Percentiles rank a stretch among this genome's conserved stretches.
These are phyloP conservation scores for Orbilia blumenaviensis DNA, from an alignment of 2,329 filamentous ascomycete species.

Conservation along the genomic window DNA sequence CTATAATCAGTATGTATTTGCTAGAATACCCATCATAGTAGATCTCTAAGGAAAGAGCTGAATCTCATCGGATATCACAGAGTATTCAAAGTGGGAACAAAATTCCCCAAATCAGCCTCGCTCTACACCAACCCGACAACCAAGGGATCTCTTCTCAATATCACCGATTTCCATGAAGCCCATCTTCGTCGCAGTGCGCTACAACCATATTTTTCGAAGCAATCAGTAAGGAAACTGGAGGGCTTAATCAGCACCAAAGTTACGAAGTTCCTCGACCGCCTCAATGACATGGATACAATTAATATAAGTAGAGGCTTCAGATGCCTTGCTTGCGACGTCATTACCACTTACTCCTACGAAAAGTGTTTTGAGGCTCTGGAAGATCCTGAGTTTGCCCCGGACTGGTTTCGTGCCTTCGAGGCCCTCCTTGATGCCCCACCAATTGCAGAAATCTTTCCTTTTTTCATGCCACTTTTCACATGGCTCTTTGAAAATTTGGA, in stretches of 20 bases:
- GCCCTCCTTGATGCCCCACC: not conserved
- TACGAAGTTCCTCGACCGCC: conserved; percentile 14
- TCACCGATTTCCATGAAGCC: conserved; percentile 4
- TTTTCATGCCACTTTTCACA: not conserved
- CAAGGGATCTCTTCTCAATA: not conserved
- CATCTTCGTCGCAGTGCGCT: conserved; percentile 27
- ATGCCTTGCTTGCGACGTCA: conserved; percentile 27
- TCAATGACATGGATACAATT: not conserved
- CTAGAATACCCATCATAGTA: not conserved
- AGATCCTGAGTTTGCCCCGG: conserved; percentile 2
- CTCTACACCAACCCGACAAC: not conserved
- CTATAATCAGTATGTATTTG: conserved; percentile 54
- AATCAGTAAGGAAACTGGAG: conserved; percentile 35
- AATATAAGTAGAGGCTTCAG: conserved; percentile 24
- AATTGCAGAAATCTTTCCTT: not conserved
- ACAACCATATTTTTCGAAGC: conserved; percentile 39
- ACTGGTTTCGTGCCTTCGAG: conserved; percentile 25
- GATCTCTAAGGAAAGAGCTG: not conserved
- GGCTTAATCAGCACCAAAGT: conserved; percentile 13
- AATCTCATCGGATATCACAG: not conserved
- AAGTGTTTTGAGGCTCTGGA: conserved; percentile 27
- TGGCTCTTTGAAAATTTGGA: conserved; percentile 22
- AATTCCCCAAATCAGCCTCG: conserved; percentile 6
- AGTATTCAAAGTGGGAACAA: conserved; percentile 19
- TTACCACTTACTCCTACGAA: conserved; percentile 37